Conservation (phyloP, 2,329 filamentous ascomycete species). For the Gliomastix tumulicola region DNA sequence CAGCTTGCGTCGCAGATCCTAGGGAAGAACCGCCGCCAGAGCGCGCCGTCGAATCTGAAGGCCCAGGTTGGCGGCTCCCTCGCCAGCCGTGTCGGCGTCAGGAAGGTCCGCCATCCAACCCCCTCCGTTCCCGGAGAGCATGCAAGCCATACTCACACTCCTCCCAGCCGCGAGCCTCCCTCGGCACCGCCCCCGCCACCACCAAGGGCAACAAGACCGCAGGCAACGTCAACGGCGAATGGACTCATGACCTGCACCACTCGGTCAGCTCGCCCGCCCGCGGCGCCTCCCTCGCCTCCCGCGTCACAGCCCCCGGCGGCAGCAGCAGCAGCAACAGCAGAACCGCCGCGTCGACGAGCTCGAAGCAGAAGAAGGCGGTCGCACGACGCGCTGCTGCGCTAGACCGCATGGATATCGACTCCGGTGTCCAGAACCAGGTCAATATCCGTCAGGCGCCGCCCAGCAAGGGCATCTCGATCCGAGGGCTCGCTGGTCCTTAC, state of each 20-base stretch:
- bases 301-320: constrained; percentile 32
- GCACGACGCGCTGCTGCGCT: constrained; percentile 36
- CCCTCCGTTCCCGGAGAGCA: background rate
- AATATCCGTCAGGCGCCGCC: constrained; percentile 19
- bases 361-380: constrained; percentile 15
- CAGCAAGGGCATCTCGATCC: constrained; percentile 56
- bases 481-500: constrained; percentile 66
- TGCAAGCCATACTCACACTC: background rate
- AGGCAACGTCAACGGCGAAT: constrained; percentile 60
- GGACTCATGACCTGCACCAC: constrained; percentile 64
- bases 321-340: constrained; percentile 5
- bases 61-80: constrained; percentile 46
- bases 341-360: constrained; percentile 2
- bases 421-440: constrained; percentile 23
- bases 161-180: constrained; percentile 16
- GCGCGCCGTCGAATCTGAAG: constrained; percentile 44
- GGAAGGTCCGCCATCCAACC: constrained; percentile 44
- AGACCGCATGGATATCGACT: constrained; percentile 26
- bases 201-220: no score
- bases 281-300: constrained; percentile 35
- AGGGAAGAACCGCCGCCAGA: constrained; percentile 48
- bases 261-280: constrained; percentile 21
- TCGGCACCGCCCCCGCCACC: constrained; percentile 21
- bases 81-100: constrained; percentile 65
- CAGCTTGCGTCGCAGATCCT: constrained; percentile 65